phyloP scores from a whole-genome alignment of 495 filamentous ascomycete genomes.

The Penicillium pulvis region DNA sequence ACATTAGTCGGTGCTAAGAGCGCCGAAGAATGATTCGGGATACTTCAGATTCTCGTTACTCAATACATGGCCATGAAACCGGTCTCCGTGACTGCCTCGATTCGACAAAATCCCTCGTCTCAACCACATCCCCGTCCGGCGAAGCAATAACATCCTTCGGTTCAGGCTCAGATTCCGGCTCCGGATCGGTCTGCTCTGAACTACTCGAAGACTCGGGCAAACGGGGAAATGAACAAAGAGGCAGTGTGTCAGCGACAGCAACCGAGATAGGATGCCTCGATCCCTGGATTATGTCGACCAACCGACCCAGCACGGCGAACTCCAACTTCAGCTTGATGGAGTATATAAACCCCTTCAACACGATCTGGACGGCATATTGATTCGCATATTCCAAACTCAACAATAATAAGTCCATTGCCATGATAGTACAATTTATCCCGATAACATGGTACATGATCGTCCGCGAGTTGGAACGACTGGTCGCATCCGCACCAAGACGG shows the following conservation, averaged over 20 bases:
- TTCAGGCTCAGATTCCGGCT: slow-evolving; percentile 12
- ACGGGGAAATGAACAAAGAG: slow-evolving; percentile 26
- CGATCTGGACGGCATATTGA: slow-evolving; percentile 57
- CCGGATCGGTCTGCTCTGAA: slow-evolving; percentile 9
- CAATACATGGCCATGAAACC: slow-evolving; percentile 6
- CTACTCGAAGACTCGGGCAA: slow-evolving; percentile 13
- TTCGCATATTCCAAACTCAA: slow-evolving; percentile 53
- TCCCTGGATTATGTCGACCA: slow-evolving; percentile 45
- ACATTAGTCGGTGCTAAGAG: neutral
- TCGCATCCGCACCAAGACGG: slow-evolving; percentile 42
- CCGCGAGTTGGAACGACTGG: slow-evolving; percentile 33
- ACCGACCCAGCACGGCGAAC: slow-evolving; percentile 59
- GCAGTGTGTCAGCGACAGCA: slow-evolving; percentile 31
- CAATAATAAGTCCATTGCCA: slow-evolving; percentile 52
- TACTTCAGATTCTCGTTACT: neutral
- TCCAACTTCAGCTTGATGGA: slow-evolving; percentile 68
- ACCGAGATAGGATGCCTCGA: slow-evolving; percentile 32
- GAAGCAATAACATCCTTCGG: slow-evolving; percentile 18
- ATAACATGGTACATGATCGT: slow-evolving; percentile 57
- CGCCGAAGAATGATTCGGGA: neutral
- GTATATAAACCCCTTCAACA: slow-evolving; percentile 59
- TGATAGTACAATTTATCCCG: slow-evolving; percentile 54
- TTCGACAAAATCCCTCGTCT: slow-evolving; percentile 21
- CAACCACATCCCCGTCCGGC: slow-evolving; percentile 13
- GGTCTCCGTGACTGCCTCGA: slow-evolving; percentile 5